Evolutionary conservation across 2,329 filamentous ascomycete genomes (phyloP).

Genomic region (Penicillium sumatraense): DNA sequence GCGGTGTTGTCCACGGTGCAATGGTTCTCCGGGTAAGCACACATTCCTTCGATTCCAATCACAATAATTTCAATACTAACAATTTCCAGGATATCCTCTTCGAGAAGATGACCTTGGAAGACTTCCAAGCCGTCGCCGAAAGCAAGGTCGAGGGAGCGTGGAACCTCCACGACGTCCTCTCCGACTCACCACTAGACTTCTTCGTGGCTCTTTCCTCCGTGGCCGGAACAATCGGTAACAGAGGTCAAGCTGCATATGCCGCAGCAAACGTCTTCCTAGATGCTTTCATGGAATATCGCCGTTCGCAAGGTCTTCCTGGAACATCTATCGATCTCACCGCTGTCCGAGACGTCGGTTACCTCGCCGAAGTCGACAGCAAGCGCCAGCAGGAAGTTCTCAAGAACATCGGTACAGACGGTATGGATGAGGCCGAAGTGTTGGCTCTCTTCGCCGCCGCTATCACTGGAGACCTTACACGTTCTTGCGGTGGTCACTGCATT

Average conservation of each 20-base stretch:
- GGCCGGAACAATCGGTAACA: slow-evolving; percentile 32
- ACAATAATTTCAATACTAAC: slow-evolving; percentile 2
- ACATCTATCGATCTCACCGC: slow-evolving; percentile 35
- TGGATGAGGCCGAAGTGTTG: slow-evolving; percentile 57
- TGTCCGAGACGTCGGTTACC: slow-evolving; percentile 29
- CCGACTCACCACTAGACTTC: slow-evolving; percentile 27
- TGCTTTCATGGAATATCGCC: slow-evolving; percentile 32
- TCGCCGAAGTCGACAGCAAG: slow-evolving; percentile 23
- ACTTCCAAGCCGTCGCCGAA: slow-evolving; percentile 10
- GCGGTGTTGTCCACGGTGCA: slow-evolving; percentile 51
- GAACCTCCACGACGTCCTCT: slow-evolving; percentile 35
- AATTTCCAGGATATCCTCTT: slow-evolving; percentile 32
- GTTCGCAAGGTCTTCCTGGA: slow-evolving; percentile 29
- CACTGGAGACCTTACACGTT: slow-evolving; percentile 46
- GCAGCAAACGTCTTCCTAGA: slow-evolving; percentile 34
- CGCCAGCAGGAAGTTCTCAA: slow-evolving; percentile 29
- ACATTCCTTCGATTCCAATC: neutral
- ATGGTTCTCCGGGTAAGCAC: slow-evolving; percentile 48
- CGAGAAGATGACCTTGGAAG: slow-evolving; percentile 32
- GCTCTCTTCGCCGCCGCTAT: slow-evolving; percentile 60
- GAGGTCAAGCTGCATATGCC: slow-evolving; percentile 33
- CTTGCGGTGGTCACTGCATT: slow-evolving; percentile 57
- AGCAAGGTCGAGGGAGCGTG: slow-evolving; percentile 26
- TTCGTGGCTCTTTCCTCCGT: slow-evolving; percentile 35
- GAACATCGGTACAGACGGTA: slow-evolving; percentile 28